Evolutionary conservation across 2,329 filamentous ascomycete genomes (phyloP).

Genomic region (Arthrobotrys conoides): DNA sequence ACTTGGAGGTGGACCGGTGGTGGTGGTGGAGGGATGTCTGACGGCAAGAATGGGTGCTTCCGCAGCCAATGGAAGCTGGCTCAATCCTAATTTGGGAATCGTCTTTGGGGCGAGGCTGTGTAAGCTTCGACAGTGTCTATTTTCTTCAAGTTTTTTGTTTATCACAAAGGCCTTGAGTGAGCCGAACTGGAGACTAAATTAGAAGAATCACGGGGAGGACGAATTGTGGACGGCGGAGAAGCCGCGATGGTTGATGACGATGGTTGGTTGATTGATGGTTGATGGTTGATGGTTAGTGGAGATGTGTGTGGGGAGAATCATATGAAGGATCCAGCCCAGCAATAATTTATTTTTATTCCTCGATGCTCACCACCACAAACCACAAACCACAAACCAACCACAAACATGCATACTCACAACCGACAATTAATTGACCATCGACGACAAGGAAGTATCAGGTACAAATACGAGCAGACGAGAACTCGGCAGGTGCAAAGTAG

Average conservation of each 20-base stretch:
- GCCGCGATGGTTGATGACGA: conserved; percentile 24
- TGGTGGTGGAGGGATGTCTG: conserved; percentile 25
- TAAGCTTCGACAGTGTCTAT: neutral
- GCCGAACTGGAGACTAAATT: neutral
- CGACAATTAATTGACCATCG: conserved; percentile 1
- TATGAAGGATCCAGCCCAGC: conserved; percentile 54
- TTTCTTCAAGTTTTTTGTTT: neutral
- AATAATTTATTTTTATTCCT: neutral
- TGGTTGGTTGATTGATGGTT: neutral
- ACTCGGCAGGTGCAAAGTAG: conserved; percentile 18
- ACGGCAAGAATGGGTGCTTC: conserved; percentile 47
- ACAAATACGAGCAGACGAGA: neutral
- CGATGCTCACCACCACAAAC: neutral
- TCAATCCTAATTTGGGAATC: conserved; percentile 46
- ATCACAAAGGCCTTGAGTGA: neutral
- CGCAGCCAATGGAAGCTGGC: conserved; percentile 42
- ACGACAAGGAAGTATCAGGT: neutral
- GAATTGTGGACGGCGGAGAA: conserved; percentile 32
- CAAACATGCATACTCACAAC: neutral
- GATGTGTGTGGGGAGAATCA: conserved; percentile 12
- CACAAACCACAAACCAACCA: neutral
- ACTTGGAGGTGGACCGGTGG: conserved; percentile 16
- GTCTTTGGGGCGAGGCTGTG: conserved; percentile 46
- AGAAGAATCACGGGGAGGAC: neutral
- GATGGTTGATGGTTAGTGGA: neutral